Conservation (phyloP, 768 basidiomycete species). For the Gloeophyllum trabeum region DNA sequence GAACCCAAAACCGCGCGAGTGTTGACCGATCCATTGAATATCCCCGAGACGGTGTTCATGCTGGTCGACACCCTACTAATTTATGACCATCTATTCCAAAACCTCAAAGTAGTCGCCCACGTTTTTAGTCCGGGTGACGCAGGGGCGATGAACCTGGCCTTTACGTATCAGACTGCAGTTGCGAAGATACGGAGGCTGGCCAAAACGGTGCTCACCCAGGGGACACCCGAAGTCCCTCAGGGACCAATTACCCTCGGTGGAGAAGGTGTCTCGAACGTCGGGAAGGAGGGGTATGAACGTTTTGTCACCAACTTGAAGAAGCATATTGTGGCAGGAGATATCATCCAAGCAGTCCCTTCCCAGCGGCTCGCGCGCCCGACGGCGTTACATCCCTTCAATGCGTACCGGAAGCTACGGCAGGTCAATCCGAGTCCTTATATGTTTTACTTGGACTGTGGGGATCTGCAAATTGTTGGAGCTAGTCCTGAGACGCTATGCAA, state of each 20-base stretch:
- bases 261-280: conserved; percentile 79
- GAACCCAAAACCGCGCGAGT: conserved; percentile 83
- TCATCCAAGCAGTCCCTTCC: conserved; percentile 97
- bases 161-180: conserved; percentile 84
- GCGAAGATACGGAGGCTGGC: conserved; percentile 76
- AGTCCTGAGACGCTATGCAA: conserved; percentile 97
- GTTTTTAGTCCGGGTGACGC: conserved; percentile 75
- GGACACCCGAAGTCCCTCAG: conserved; percentile 58
- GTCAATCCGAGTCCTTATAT: conserved; percentile 98
- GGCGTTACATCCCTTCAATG: conserved; percentile 90
- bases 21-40: conserved; percentile 67
- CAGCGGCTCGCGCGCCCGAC: conserved; percentile 85
- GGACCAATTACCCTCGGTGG: conserved; percentile 52
- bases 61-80: conserved; percentile 90
- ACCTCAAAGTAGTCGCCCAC: conserved; percentile 91
- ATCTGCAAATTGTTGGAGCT: conserved; percentile 92
- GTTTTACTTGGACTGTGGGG: conserved; percentile 95
- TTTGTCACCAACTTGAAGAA: conserved; percentile 91
- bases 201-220: conserved; percentile 41
- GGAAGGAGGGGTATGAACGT: conserved; percentile 80
- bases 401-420: conserved; percentile 85
- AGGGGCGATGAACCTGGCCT: conserved; percentile 56
- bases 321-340: conserved; percentile 92
- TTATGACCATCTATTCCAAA: conserved; percentile 96
- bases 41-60: conserved; percentile 97